Percentiles rank a stretch among this genome's conserved stretches.
Evolutionary conservation across 495 filamentous ascomycete species (phyloP).

Genomic region (Xylaria bambusicola): DNA sequence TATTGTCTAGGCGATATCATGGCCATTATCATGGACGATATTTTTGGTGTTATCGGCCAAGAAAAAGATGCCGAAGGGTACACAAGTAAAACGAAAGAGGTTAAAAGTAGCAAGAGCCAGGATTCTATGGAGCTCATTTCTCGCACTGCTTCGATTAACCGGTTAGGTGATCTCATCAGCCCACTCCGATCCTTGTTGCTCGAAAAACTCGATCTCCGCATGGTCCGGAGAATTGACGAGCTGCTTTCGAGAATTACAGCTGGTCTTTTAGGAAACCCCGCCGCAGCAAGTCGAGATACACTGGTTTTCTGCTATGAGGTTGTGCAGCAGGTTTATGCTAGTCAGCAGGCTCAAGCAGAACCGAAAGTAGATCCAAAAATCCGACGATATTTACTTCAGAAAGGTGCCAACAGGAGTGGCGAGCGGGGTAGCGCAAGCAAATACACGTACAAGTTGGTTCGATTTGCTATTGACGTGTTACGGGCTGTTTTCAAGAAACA

Average conservation of each 20-base stretch:
- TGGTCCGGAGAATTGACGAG: conserved; percentile 86
- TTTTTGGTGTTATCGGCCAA: conserved; percentile 91
- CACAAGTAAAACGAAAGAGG: conserved; percentile 91
- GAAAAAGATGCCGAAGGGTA: conserved; percentile 98
- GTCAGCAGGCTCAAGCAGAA: conserved; percentile 45
- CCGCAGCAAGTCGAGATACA: conserved; percentile 71
- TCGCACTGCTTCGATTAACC: conserved; percentile 69
- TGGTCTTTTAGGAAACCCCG: conserved; percentile 78
- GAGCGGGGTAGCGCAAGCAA: conserved; percentile 67
- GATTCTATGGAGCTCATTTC: conserved; percentile 96
- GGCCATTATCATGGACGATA: conserved; percentile 92
- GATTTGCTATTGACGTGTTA: conserved; percentile 84
- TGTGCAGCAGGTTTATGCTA: conserved; percentile 79
- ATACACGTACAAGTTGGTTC: conserved; percentile 77
- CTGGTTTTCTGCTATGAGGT: conserved; percentile 93
- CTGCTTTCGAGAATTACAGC: conserved; percentile 79
- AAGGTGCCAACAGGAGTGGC: conserved; percentile 68
- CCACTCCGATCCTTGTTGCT: conserved; percentile 76
- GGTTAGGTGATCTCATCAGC: conserved; percentile 71
- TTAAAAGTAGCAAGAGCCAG: conserved; percentile 95
- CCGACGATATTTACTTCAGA: conserved; percentile 75
- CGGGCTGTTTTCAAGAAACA: conserved; percentile 80
- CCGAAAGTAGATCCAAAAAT: conserved; percentile 59
- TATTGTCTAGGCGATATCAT: conserved; percentile 81
- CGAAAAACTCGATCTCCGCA: conserved; percentile 78